Evolutionary conservation across 495 filamentous ascomycete species (phyloP).

Genomic region (Penicillium manginii): DNA sequence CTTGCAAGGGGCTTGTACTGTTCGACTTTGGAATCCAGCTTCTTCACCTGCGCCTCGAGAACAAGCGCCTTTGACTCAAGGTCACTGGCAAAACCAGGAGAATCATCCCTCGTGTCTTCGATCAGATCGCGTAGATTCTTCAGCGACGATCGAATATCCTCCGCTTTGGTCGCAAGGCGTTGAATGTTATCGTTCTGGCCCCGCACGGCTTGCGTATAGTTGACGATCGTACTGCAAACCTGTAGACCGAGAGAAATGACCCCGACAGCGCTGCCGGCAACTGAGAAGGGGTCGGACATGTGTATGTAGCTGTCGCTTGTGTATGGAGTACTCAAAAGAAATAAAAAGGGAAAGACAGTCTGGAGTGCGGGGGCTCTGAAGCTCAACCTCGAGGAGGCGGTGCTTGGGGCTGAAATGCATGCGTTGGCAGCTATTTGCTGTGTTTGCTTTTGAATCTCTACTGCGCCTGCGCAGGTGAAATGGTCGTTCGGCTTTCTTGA

Average conservation of each 20-base stretch:
- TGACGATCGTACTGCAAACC: slow-evolving; percentile 3
- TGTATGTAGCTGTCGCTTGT: not conserved
- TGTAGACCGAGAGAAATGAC: slow-evolving; percentile 9
- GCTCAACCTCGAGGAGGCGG: not conserved
- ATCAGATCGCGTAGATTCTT: slow-evolving; percentile 4
- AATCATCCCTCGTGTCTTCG: slow-evolving; percentile 1
- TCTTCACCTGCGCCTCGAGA: slow-evolving; percentile 1
- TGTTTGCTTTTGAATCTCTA: too few relatives aligned
- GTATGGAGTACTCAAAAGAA: not conserved
- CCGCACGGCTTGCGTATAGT: not conserved
- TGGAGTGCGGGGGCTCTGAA: not conserved
- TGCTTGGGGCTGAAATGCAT: not conserved
- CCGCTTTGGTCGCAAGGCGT: slow-evolving; percentile 6
- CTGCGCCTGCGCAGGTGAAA: too few relatives aligned
- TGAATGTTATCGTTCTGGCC: slow-evolving; percentile 5
- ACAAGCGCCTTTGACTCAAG: slow-evolving; percentile 3
- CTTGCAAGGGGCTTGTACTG: not conserved
- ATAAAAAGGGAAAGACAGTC: not conserved
- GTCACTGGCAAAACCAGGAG: slow-evolving; percentile 1
- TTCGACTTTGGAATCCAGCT: not conserved
- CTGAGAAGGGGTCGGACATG: slow-evolving; percentile 13
- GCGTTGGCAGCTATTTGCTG: not conserved
- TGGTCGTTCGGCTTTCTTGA: too few relatives aligned
- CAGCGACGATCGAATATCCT: not conserved
- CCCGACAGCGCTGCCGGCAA: slow-evolving; percentile 9